Evolutionary conservation across 345 rosid species (phyloP).

Genomic region (Salix caprea): DNA sequence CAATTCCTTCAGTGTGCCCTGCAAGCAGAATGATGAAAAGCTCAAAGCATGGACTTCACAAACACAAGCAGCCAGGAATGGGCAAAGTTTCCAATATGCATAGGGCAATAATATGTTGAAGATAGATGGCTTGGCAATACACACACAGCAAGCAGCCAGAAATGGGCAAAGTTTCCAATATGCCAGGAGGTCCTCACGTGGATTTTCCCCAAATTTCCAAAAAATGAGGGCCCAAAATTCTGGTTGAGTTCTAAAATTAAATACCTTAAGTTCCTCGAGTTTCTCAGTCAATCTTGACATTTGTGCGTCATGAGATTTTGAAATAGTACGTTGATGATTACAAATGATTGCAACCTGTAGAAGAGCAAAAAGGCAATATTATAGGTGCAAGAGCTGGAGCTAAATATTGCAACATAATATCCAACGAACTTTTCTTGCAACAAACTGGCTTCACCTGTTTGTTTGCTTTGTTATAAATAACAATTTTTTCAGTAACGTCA

Average conservation of each 20-base stretch:
- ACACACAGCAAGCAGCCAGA: background rate
- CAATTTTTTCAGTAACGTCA: conserved; percentile 66
- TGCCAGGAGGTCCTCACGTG: background rate
- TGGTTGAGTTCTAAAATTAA: background rate
- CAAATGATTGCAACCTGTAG: conserved; percentile 96
- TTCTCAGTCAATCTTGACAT: conserved; percentile 70
- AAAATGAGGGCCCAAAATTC: background rate
- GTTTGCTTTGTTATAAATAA: conserved; percentile 77
- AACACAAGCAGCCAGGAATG: background rate
- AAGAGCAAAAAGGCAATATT: conserved; percentile 17
- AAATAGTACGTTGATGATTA: conserved; percentile 91
- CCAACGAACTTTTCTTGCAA: background rate
- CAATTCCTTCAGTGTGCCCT: conserved; percentile 63
- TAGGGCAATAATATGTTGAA: background rate
- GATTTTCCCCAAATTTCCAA: background rate
- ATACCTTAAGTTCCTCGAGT: conserved; percentile 75
- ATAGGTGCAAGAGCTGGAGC: background rate
- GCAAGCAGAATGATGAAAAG: conserved; percentile 19
- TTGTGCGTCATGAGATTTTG: conserved; percentile 78
- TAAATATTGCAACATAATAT: background rate
- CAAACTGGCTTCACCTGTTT: conserved; percentile 57
- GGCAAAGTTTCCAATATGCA: background rate
- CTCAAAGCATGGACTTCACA: background rate
- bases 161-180: too few species aligned
- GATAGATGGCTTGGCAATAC: background rate